Evolutionary conservation across 148 eudicot genomes (phyloP).

Genomic region (Suaeda aralocaspica): DNA sequence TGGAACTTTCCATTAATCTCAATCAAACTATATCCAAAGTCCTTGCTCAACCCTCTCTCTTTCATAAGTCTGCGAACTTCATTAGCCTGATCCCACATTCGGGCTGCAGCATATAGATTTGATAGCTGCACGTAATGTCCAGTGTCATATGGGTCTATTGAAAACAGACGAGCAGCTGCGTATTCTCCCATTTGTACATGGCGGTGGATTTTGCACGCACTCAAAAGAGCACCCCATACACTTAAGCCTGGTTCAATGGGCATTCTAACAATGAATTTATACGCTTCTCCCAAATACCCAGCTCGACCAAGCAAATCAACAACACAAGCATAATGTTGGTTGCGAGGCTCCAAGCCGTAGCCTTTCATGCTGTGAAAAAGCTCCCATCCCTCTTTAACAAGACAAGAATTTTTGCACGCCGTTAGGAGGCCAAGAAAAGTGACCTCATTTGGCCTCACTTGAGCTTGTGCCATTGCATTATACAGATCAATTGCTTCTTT

Average conservation of each 20-base stretch:
- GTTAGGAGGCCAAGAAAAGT: constrained; percentile 66
- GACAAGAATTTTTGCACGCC: constrained; percentile 78
- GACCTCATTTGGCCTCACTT: constrained; percentile 53
- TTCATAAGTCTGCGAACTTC: constrained; percentile 49
- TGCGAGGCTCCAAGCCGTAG: constrained; percentile 51
- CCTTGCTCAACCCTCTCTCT: constrained; percentile 56
- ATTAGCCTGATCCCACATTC: constrained; percentile 55
- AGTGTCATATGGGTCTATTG: constrained; percentile 50
- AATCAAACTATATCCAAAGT: constrained; percentile 54
- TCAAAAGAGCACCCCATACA: constrained; percentile 73
- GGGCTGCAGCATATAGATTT: constrained; percentile 63
- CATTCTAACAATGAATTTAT: constrained; percentile 53
- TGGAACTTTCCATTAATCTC: constrained; percentile 53
- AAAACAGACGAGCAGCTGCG: constrained; percentile 55
- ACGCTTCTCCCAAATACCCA: constrained; percentile 51
- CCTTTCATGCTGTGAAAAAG: constrained; percentile 57
- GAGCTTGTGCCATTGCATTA: constrained; percentile 39
- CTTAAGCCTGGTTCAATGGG: constrained; percentile 49
- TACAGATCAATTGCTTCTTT: constrained; percentile 59
- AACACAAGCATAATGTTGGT: constrained; percentile 70
- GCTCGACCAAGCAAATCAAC: constrained; percentile 77
- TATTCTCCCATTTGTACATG: constrained; percentile 55
- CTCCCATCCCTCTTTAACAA: constrained; percentile 64
- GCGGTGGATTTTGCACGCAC: constrained; percentile 60
- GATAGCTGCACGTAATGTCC: constrained; percentile 66